phyloP scores from a whole-genome alignment of 169 alveolate genomes.

The Plasmodium vinckei region DNA sequence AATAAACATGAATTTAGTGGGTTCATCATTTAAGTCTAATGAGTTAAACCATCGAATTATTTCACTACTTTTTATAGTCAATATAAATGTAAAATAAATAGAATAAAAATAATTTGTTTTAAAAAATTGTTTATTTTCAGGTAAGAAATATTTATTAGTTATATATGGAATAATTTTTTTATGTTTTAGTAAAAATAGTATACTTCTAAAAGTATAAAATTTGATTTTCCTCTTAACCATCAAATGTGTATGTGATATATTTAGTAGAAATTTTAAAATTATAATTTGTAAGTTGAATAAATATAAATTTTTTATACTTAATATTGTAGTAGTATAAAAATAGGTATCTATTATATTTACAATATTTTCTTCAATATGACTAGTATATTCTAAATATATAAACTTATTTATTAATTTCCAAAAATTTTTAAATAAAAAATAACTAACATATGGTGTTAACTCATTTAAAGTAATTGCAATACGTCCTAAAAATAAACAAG shows the following conservation, averaged over 20 bases:
- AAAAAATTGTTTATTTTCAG: background rate
- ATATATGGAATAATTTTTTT: conserved; percentile 1
- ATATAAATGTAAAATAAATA: conserved; percentile 26
- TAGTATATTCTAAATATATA: background rate
- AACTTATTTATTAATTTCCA: conserved; percentile 27
- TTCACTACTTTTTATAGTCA: conserved; percentile 22
- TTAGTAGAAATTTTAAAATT: conserved; percentile 25
- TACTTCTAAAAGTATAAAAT: conserved; percentile 29
- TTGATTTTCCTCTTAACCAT: conserved; percentile 23
- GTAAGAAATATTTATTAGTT: too few species aligned
- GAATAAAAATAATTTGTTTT: background rate
- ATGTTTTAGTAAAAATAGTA: conserved; percentile 47
- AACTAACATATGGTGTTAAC: conserved; percentile 37
- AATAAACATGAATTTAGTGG: conserved; percentile 14
- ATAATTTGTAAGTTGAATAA: conserved; percentile 33
- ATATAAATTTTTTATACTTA: conserved; percentile 16
- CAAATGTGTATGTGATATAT: conserved; percentile 11
- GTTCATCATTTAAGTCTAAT: background rate
- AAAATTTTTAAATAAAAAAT: conserved; percentile 23
- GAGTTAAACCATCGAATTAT: conserved; percentile 11
- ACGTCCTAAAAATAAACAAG: conserved; percentile 19
- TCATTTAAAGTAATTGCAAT: conserved; percentile 30
- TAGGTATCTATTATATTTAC: conserved; percentile 5
- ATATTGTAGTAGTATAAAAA: conserved; percentile 35
- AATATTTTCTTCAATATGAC: conserved; percentile 3